Evolutionary conservation across 2,329 filamentous ascomycete species (phyloP).

Genomic region (Aspergillus melleus): DNA sequence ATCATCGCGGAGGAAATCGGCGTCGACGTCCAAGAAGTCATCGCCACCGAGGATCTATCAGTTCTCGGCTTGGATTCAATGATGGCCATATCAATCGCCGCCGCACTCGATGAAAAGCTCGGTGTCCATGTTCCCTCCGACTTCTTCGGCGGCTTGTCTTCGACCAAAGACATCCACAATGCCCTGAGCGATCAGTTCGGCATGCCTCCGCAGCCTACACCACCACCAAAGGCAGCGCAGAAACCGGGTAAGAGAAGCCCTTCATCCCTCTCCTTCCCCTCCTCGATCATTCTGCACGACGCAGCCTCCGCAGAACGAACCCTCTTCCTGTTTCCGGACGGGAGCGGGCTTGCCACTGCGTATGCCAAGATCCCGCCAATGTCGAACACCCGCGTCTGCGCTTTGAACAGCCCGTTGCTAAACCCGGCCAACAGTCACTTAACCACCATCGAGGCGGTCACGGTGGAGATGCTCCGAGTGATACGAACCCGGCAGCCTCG

Average conservation of each 20-base stretch:
- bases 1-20: background rate
- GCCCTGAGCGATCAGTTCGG: background rate
- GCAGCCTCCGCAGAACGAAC: constrained; percentile 3
- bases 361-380: constrained; percentile 43
- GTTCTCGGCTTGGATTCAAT: background rate
- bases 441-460: constrained; percentile 10
- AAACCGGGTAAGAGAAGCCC: background rate
- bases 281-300: background rate
- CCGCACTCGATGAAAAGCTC: background rate
- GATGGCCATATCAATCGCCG: background rate
- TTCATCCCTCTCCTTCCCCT: background rate
- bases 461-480: constrained; percentile 22
- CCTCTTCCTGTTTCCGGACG: constrained; percentile 52
- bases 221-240: background rate
- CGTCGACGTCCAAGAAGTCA: background rate
- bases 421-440: background rate
- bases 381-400: constrained; percentile 53
- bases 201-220: background rate
- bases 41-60: background rate
- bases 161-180: background rate
- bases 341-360: constrained; percentile 47
- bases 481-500: constrained; percentile 34
- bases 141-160: background rate
- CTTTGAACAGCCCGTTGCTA: constrained; percentile 45
- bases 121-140: background rate